phyloP scores from a whole-genome alignment of 1,284 basidiomycete species.

The Earliella scabrosa region DNA sequence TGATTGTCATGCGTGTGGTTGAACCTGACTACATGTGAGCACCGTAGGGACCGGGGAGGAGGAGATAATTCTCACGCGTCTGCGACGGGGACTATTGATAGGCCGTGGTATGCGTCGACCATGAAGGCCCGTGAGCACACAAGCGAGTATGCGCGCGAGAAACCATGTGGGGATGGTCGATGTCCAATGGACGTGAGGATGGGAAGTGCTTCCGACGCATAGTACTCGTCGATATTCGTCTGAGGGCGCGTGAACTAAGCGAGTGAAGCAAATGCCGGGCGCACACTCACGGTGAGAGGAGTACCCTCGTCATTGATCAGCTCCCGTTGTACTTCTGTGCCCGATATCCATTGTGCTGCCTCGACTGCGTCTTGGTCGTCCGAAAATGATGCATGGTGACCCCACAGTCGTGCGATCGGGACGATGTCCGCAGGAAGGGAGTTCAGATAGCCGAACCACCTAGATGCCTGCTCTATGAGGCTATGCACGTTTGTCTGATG shows the following conservation, averaged over 20 bases:
- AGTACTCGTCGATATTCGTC: constrained; percentile 55
- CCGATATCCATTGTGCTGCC: constrained; percentile 28
- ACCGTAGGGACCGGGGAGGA: background rate
- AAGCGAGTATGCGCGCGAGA: constrained; percentile 76
- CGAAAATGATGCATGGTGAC: constrained; percentile 28
- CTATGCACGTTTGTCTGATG: background rate
- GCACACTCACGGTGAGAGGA: constrained; percentile 25
- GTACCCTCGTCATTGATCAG: constrained; percentile 24
- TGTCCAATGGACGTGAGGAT: constrained; percentile 25
- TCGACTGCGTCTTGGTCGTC: constrained; percentile 37
- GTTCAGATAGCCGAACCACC: constrained; percentile 72
- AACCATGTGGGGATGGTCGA: constrained; percentile 41
- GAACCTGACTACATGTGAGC: constrained; percentile 55
- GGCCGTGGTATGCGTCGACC: constrained; percentile 84
- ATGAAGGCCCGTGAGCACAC: constrained; percentile 89
- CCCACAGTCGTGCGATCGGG: constrained; percentile 72
- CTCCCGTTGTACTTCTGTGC: constrained; percentile 32
- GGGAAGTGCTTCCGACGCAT: constrained; percentile 43
- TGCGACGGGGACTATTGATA: constrained; percentile 89
- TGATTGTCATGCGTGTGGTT: constrained; percentile 81
- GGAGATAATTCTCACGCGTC: constrained; percentile 67
- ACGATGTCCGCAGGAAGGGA: constrained; percentile 58
- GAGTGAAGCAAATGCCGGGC: background rate
- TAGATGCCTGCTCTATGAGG: background rate
- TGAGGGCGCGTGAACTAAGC: background rate